Base-by-base conservation (phyloP, 2,329 filamentous ascomycete species). In the Penicillium glabrum region DNA sequence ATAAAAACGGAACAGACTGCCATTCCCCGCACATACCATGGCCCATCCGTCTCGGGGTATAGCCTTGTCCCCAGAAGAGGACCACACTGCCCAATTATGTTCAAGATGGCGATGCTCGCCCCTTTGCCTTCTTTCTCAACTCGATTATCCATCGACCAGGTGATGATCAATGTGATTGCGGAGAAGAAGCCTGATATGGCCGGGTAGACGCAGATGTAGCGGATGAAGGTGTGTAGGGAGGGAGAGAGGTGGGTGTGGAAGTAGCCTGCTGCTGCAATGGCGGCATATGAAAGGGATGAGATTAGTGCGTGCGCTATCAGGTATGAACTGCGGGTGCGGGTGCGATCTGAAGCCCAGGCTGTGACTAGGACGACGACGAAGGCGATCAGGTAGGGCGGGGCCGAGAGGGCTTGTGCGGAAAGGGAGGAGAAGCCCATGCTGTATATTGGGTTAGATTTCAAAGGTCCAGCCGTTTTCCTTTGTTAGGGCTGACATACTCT, bases 71-170 rank as follows among this genome's bases (percentile, higher is more conserved):
- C 87, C n/a, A 89, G 75, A 3, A 90, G 74, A 2, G 91, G 90
- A 0, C 91, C 91, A 61, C 87, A 88, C 75, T 96, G 91, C 1
- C 91, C 93, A 14, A 96, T 82, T 35, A 91, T 68, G 72, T 96
- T 93, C 68, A 97, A 73, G 31, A 96, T 80, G 1, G 89, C 90
- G 67, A 96, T 90, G 1, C 89, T 90, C 1, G 86, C 86, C 0
- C 90, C 90, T 63, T 89, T 89, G 7, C 86, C 84, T 51, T 83
- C 84, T 59, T 87, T 85, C 13, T 80, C 86, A 52, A 83, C 77
- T 69, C 95, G 90, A 72, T 96, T 96, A 70, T 96, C 96, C 68
- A 96, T 84, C 35, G 85, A 90, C 92, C 92, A 96, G 1, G 90
- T 89, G 55, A 96, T 89, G 63, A 93, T 88, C 31, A 96, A 82